Percentiles rank a stretch among this genome's conserved stretches.
These are phyloP conservation scores for Candolleomyces efflorescens DNA, from an alignment of 768 basidiomycete species.

Conservation along the genomic window DNA sequence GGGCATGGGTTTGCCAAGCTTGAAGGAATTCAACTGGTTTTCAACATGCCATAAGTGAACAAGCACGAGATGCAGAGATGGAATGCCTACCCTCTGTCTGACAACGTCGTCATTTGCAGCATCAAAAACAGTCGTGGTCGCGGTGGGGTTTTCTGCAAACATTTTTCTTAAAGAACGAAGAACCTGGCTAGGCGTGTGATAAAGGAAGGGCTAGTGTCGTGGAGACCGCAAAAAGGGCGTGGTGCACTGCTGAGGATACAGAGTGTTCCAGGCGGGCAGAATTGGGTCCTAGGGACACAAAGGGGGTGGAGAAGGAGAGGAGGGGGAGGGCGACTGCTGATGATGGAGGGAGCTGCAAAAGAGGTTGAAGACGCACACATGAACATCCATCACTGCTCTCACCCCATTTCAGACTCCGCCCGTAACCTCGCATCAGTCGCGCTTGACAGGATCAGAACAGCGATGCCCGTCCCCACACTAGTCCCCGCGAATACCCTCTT, in stretches of 20 bases:
- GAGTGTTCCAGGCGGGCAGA: background rate
- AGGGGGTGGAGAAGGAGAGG: background rate
- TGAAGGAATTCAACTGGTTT: slow-evolving; percentile 68
- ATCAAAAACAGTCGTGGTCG: slow-evolving; percentile 21
- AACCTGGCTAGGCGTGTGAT: slow-evolving; percentile 28
- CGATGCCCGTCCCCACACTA: slow-evolving; percentile 22
- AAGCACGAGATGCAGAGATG: slow-evolving; percentile 7
- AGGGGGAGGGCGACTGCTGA: slow-evolving; percentile 13
- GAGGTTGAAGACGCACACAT: background rate
- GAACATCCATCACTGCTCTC: slow-evolving; percentile 3
- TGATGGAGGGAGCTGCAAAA: slow-evolving; percentile 13
- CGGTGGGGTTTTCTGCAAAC: slow-evolving; percentile 21
- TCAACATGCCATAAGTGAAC: background rate
- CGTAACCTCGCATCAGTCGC: slow-evolving; percentile 4
- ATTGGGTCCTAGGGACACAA: background rate
- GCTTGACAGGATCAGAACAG: background rate
- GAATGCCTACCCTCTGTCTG: slow-evolving; percentile 35
- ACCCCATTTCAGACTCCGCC: slow-evolving; percentile 17
- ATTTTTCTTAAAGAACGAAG: slow-evolving; percentile 24
- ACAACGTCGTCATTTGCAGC: slow-evolving; percentile 33
- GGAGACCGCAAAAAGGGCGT: slow-evolving; percentile 13
- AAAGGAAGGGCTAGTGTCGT: slow-evolving; percentile 11
- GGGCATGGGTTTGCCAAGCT: slow-evolving; percentile 50
- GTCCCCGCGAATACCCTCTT: slow-evolving; percentile 48
- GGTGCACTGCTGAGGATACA: slow-evolving; percentile 10